These are phyloP conservation scores for Inonotus obliquus DNA, from an alignment of 1,284 basidiomycete species.

Conservation along the genomic window DNA sequence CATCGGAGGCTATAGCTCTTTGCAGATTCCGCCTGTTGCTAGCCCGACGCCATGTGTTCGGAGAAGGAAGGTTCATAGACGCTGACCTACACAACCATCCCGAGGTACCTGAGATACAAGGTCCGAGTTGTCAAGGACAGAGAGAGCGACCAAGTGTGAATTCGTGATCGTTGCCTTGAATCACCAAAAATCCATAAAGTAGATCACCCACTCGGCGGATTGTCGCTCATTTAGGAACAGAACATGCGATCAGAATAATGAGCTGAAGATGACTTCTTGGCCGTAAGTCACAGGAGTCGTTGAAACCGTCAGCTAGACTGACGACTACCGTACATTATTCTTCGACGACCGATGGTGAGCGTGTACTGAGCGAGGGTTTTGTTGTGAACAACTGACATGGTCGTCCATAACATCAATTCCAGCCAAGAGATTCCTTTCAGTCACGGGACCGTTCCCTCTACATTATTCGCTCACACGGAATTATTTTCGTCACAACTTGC, in stretches of 20 bases:
- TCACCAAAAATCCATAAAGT: neutral
- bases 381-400: neutral
- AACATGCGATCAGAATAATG: constrained; percentile 2
- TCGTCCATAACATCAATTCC: neutral
- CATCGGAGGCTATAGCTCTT: neutral
- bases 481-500: too few relatives aligned
- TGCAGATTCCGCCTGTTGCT: neutral
- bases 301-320: neutral
- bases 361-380: neutral
- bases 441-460: neutral
- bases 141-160: neutral
- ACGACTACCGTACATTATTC: neutral
- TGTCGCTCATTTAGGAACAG: neutral
- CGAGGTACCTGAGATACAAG: neutral
- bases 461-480: too few relatives aligned
- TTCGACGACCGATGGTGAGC: neutral
- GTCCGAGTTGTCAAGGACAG: constrained; percentile 2
- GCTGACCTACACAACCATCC: neutral
- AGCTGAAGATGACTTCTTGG: neutral
- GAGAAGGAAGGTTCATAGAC: neutral
- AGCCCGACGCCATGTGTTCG: neutral
- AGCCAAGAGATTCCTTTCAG: neutral
- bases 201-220: neutral
- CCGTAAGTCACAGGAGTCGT: neutral
- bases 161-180: neutral